These are phyloP conservation scores for Crotalaria pallida DNA, from an alignment of 306 rosid genomes.

Conservation along the genomic window DNA sequence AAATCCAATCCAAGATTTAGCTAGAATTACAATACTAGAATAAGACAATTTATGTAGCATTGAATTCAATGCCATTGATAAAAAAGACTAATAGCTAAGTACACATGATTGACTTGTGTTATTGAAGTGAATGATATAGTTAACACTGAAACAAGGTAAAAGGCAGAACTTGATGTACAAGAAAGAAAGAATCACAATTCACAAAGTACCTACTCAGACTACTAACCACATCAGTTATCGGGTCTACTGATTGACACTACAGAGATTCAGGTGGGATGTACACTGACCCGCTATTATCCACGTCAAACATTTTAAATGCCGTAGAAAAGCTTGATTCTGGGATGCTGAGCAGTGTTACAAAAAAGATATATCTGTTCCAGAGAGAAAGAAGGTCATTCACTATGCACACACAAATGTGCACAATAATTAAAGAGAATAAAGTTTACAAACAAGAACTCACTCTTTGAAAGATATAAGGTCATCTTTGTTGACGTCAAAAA, in stretches of 20 bases:
- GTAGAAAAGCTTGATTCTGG: slow-evolving; percentile 69
- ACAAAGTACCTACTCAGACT: neutral
- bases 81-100: neutral
- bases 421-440: neutral
- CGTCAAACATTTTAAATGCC: slow-evolving; percentile 74
- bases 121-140: neutral
- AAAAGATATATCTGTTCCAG: slow-evolving; percentile 60
- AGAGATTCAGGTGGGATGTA: slow-evolving; percentile 1
- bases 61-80: neutral
- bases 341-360: slow-evolving; percentile 77
- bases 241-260: neutral
- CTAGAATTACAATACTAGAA: neutral
- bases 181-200: neutral
- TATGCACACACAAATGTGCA: neutral
- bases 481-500: slow-evolving; percentile 73
- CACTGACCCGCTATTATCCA: slow-evolving; percentile 56
- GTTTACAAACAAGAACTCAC: slow-evolving; percentile 46
- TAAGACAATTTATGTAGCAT: neutral
- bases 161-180: neutral
- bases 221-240: neutral
- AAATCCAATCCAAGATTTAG: neutral
- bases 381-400: slow-evolving; percentile 4
- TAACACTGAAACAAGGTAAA: neutral
- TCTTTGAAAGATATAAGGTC: slow-evolving; percentile 81
- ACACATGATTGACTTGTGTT: neutral